Percentiles rank a stretch among this genome's conserved stretches.
phyloP scores from a whole-genome alignment of 2,329 filamentous ascomycete genomes.

The Geosmithia putterillii region DNA sequence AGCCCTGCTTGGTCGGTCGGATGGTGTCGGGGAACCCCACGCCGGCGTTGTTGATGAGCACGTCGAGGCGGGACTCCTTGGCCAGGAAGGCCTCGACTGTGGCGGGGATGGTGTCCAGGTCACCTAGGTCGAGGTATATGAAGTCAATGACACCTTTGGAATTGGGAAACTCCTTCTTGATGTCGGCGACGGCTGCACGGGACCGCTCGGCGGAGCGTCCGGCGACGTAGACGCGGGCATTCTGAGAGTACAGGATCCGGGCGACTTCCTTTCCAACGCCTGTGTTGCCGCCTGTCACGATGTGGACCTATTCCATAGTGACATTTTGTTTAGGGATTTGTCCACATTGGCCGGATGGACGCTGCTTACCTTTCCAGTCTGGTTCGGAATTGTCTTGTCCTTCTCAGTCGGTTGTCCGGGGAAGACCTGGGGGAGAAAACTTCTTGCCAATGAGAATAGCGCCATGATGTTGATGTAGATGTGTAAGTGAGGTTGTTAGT shows the following conservation, averaged over 20 bases:
- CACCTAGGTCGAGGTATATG: slow-evolving; percentile 24
- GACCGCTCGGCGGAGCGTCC: slow-evolving; percentile 28
- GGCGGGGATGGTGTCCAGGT: slow-evolving; percentile 16
- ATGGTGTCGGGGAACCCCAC: slow-evolving; percentile 23
- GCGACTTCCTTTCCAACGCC: slow-evolving; percentile 36
- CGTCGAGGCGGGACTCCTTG: slow-evolving; percentile 15
- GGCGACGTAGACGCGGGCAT: slow-evolving; percentile 39
- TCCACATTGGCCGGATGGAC: background rate
- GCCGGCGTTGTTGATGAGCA: slow-evolving; percentile 27
- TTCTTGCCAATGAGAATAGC: too few relatives aligned
- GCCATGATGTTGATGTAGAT: too few relatives aligned
- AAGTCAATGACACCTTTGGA: slow-evolving; percentile 23
- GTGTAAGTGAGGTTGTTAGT: too few relatives aligned
- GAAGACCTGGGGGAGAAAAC: too few relatives aligned
- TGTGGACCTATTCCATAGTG: slow-evolving; percentile 34
- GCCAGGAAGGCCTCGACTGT: slow-evolving; percentile 11
- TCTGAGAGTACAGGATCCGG: slow-evolving; percentile 36
- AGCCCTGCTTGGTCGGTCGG: slow-evolving; percentile 20
- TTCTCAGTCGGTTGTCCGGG: too few relatives aligned
- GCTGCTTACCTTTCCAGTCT: too few relatives aligned
- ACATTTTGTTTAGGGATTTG: too few relatives aligned
- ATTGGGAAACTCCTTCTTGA: slow-evolving; percentile 17
- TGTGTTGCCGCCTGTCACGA: slow-evolving; percentile 27
- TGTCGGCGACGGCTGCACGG: slow-evolving; percentile 24
- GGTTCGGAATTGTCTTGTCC: too few relatives aligned